A percentile compares a stretch with the other conserved stretches of the same genome.
These are phyloP conservation scores for Thelonectria discophora DNA, from an alignment of 2,329 filamentous ascomycete species.

Conservation along the genomic window DNA sequence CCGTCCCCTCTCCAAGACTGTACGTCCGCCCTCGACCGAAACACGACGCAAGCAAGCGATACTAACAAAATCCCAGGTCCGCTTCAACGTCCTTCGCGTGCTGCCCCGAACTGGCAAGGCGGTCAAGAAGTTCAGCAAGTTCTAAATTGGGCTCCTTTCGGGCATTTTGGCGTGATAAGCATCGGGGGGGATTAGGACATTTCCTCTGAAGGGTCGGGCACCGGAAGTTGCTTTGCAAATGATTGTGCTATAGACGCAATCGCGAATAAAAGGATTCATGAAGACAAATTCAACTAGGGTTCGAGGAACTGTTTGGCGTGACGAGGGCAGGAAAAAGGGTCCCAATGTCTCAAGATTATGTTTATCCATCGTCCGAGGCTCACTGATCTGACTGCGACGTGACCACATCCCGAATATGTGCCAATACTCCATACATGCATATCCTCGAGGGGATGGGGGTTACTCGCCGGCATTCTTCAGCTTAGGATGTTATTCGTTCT, in stretches of 20 bases:
- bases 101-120: conserved; percentile 96
- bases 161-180: conserved; percentile 66
- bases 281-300: conserved; percentile 47
- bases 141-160: conserved; percentile 72
- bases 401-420: not conserved
- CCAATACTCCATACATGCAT: too few species aligned
- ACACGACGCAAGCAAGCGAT: not conserved
- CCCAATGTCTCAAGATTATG: conserved; percentile 44
- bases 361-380: conserved; percentile 41
- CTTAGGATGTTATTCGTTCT: too few species aligned
- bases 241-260: conserved; percentile 58
- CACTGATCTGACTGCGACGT: conserved; percentile 36
- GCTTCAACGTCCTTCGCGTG: conserved; percentile 99
- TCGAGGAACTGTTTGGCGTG: conserved; percentile 43
- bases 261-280: conserved; percentile 55
- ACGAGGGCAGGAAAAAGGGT: conserved; percentile 42
- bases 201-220: conserved; percentile 53
- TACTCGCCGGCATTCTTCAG: too few species aligned
- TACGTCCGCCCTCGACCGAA: conserved; percentile 63
- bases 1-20: conserved; percentile 99
- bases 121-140: conserved; percentile 98
- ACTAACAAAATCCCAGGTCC: conserved; percentile 69
- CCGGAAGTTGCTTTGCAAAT: conserved; percentile 54
- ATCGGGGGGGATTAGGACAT: conserved; percentile 49
- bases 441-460: too few species aligned